These are phyloP conservation scores for Chlamydomonas sp. DNA, from an alignment of 139 green algal genomes.

Conservation along the genomic window DNA sequence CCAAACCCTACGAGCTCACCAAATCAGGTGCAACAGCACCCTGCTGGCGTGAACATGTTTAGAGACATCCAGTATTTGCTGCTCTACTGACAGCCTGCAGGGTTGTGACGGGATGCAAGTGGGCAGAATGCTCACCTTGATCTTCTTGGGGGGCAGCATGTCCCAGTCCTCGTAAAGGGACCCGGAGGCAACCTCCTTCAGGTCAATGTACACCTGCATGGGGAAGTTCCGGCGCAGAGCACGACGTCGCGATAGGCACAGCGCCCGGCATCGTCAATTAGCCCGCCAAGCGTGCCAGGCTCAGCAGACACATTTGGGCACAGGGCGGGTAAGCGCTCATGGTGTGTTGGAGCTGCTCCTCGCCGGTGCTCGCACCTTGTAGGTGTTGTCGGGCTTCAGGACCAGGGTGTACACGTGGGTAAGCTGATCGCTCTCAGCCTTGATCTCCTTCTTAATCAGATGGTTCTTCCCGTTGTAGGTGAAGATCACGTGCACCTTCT, in stretches of 20 bases:
- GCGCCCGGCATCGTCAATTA: too few relatives aligned
- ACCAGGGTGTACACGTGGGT: conserved; percentile 92
- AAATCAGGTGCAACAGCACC: not conserved
- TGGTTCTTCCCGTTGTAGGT: conserved; percentile 92
- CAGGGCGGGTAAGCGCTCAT: not conserved
- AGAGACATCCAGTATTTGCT: too few relatives aligned
- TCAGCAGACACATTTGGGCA: too few relatives aligned
- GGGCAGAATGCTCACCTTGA: conserved; percentile 61
- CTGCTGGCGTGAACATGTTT: too few relatives aligned
- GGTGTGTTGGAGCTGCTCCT: not conserved
- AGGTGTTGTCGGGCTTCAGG: conserved; percentile 83
- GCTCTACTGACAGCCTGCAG: too few relatives aligned
- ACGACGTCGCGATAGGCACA: not conserved
- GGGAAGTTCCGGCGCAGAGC: not conserved
- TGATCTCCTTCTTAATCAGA: conserved; percentile 97
- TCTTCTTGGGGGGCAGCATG: conserved; percentile 85
- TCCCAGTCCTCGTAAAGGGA: conserved; percentile 86
- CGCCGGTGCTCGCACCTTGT: conserved; percentile 51
- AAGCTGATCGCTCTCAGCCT: conserved; percentile 73
- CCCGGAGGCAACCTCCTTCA: conserved; percentile 73
- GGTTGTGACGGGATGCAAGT: too few relatives aligned
- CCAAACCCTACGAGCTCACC: too few relatives aligned
- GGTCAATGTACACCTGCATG: conserved; percentile 82
- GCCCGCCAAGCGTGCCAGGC: not conserved
- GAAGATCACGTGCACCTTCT: conserved; percentile 97